Percentiles rank a stretch among this genome's conserved stretches.
Conservation (phyloP, 805 yeast genomes). For the Sugiyamaella lignohabitans region DNA sequence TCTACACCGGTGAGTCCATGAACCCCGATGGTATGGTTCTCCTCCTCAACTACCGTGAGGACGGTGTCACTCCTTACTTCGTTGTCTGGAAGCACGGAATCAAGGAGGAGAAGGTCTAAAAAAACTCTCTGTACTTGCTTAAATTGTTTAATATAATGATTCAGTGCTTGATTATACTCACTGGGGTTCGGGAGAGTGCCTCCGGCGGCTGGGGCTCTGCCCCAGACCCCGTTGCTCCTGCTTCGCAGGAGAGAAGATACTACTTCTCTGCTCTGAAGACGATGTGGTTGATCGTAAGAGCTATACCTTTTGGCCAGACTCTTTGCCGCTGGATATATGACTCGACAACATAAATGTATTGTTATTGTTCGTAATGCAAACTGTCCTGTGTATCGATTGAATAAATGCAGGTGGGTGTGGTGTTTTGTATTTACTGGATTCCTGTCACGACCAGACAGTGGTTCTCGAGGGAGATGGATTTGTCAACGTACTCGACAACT, state of each 20-base stretch:
- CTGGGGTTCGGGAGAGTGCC: neutral
- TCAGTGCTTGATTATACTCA: slow-evolving; percentile 2
- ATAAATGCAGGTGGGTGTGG: neutral
- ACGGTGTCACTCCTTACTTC: slow-evolving; percentile 95
- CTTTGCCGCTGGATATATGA: too few relatives aligned
- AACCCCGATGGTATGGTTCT: slow-evolving; percentile 99
- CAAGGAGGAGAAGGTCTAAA: slow-evolving; percentile 80
- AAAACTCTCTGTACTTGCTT: neutral
- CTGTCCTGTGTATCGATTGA: too few relatives aligned
- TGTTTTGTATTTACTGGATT: neutral
- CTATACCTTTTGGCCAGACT: too few relatives aligned
- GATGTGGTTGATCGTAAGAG: too few relatives aligned
- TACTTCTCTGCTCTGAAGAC: too few relatives aligned
- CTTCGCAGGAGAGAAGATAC: too few relatives aligned
- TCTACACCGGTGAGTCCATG: slow-evolving; percentile 99
- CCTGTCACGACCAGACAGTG: slow-evolving; percentile 41
- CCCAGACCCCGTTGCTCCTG: too few relatives aligned
- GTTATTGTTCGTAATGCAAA: too few relatives aligned
- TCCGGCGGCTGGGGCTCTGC: too few relatives aligned
- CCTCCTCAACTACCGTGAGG: slow-evolving; percentile 99
- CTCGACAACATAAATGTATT: too few relatives aligned
- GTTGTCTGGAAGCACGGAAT: slow-evolving; percentile 99
- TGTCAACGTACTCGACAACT: slow-evolving; percentile 53
- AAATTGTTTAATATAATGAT: neutral
- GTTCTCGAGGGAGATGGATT: slow-evolving; percentile 63